Percentiles rank a stretch among this genome's conserved stretches.
phyloP scores from a whole-genome alignment of 163 green algal genomes.

The Scenedesmus sp. region DNA sequence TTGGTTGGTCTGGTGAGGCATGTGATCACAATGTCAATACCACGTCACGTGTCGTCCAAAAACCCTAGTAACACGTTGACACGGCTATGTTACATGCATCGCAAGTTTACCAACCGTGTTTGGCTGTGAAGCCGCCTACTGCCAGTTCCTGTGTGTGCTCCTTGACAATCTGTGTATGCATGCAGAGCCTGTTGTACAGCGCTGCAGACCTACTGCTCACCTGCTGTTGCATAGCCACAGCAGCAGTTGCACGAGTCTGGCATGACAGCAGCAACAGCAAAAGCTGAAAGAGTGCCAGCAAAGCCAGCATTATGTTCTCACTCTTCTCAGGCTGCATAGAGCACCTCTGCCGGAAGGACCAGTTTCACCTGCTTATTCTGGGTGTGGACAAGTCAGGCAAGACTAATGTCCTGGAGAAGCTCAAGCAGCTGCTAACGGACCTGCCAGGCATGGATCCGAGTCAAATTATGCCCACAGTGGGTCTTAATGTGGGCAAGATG shows the following conservation, averaged over 20 bases:
- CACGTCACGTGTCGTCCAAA: background rate
- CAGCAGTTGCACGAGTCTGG: background rate
- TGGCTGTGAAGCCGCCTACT: too few species aligned
- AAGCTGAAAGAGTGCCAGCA: background rate
- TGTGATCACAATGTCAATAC: too few species aligned
- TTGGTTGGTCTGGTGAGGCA: too few species aligned
- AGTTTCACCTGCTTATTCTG: constrained; percentile 95
- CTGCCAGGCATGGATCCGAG: constrained; percentile 82
- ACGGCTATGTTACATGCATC: too few species aligned
- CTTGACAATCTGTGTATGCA: background rate
- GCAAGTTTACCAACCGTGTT: too few species aligned
- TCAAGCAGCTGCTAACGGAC: constrained; percentile 85
- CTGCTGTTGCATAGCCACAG: background rate
- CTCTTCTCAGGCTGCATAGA: constrained; percentile 88
- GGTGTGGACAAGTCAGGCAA: constrained; percentile 97
- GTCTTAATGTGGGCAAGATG: constrained; percentile 94
- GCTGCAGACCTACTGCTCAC: background rate
- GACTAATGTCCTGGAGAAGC: constrained; percentile 90
- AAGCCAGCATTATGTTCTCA: constrained; percentile 80
- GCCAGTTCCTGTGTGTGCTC: too few species aligned
- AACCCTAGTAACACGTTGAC: background rate
- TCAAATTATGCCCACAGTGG: constrained; percentile 96
- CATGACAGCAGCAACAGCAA: background rate
- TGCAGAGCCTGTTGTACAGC: too few species aligned
- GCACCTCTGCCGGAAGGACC: constrained; percentile 87